Percentiles rank a stretch among this genome's conserved stretches.
phyloP scores from a whole-genome alignment of 2,329 filamentous ascomycete species.

The Fusarium ramigenum region DNA sequence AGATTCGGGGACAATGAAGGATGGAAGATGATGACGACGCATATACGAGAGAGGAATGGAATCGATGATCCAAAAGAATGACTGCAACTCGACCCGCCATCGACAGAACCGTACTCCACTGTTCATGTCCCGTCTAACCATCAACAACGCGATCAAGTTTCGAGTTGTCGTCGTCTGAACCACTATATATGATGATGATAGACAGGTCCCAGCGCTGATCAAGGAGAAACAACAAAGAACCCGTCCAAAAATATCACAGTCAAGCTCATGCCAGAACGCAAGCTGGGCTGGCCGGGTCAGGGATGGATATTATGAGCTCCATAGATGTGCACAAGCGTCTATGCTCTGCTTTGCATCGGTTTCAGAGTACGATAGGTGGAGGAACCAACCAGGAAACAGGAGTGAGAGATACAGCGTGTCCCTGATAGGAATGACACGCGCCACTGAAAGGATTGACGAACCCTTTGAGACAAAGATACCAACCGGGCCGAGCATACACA shows the following conservation, averaged over 20 bases:
- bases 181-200: conserved; percentile 32
- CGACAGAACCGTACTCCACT: conserved; percentile 10
- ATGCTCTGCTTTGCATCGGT: conserved; percentile 29
- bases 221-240: conserved; percentile 9
- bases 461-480: conserved; percentile 23
- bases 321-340: conserved; percentile 31
- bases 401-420: conserved; percentile 37
- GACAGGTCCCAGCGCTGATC: conserved; percentile 24
- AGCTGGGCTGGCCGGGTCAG: background rate
- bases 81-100: conserved; percentile 18
- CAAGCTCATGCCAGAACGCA: conserved; percentile 20
- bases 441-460: conserved; percentile 4
- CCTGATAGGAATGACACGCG: conserved; percentile 21
- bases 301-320: conserved; percentile 16
- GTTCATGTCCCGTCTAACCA: background rate
- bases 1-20: conserved; percentile 42
- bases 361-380: conserved; percentile 28
- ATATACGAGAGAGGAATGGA: conserved; percentile 20
- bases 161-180: conserved; percentile 9
- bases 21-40: conserved; percentile 25
- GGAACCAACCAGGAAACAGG: conserved; percentile 29
- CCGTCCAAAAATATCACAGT: conserved; percentile 20
- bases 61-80: conserved; percentile 7
- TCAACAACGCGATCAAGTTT: conserved; percentile 6
- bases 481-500: conserved; percentile 23